Evolutionary conservation across 31 red algal genomes (phyloP).

Genomic region (Porphyra umbilicalis): DNA sequence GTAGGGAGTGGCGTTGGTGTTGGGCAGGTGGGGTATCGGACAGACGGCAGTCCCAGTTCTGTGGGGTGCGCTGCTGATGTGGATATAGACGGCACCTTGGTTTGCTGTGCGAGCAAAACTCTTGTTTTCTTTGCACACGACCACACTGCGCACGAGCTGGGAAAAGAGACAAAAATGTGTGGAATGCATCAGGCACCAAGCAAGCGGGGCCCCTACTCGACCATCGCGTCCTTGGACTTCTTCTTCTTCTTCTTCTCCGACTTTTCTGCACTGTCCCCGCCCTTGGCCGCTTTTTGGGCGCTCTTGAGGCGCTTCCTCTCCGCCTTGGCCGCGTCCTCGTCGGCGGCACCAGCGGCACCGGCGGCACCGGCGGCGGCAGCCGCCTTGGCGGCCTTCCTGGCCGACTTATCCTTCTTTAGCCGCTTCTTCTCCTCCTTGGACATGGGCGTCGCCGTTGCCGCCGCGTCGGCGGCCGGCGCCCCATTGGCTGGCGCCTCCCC

Average conservation of each 20-base stretch:
- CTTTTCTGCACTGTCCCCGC: constrained; percentile 1
- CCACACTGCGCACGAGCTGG: neutral
- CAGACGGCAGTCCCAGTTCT: too few species aligned
- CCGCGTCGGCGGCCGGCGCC: neutral
- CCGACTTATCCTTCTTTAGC: neutral
- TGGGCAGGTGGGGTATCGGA: too few species aligned
- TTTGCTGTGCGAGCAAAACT: neutral
- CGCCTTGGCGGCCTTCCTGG: neutral
- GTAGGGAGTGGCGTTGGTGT: too few species aligned
- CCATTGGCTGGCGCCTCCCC: neutral
- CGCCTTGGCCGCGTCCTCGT: neutral
- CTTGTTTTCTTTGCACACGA: neutral
- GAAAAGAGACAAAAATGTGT: neutral
- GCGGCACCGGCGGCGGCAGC: neutral
- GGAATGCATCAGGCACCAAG: neutral
- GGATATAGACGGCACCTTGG: too few species aligned
- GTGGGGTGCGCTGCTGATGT: too few species aligned
- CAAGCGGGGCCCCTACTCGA: neutral
- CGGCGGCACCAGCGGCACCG: neutral
- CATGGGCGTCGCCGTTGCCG: neutral
- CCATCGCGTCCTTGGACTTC: constrained; percentile 14
- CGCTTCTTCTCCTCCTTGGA: constrained; percentile 6
- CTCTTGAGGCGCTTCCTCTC: neutral
- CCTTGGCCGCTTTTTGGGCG: constrained; percentile 13
- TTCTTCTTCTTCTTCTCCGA: constrained; percentile 52